Conservation (phyloP, 176 grass and related monocot species). For the Canna indica region DNA sequence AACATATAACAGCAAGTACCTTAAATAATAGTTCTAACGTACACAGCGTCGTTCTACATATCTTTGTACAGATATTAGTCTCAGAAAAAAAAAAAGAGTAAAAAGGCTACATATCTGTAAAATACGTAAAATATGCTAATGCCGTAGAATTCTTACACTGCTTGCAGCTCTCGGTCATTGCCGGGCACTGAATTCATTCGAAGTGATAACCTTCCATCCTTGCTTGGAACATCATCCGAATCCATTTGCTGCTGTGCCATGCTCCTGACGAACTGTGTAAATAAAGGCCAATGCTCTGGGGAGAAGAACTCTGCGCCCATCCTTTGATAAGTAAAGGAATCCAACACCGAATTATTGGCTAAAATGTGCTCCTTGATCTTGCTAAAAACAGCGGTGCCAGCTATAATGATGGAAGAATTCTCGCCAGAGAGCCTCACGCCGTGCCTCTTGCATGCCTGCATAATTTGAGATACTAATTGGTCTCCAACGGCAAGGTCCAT, state of each 20-base stretch:
- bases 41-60: no score
- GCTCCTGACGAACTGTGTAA: constrained; percentile 53
- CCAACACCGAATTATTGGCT: not conserved
- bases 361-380: constrained; percentile 23
- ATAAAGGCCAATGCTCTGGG: constrained; percentile 76
- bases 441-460: constrained; percentile 40
- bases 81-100: no score
- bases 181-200: not conserved
- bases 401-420: constrained; percentile 48
- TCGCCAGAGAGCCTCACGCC: constrained; percentile 47
- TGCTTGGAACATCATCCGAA: constrained; percentile 35
- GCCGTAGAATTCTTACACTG: not conserved
- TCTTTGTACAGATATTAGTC: no score
- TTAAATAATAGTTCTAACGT: no score
- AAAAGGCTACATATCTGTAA: no score
- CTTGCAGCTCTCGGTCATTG: constrained; percentile 24
- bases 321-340: constrained; percentile 51
- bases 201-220: constrained; percentile 16
- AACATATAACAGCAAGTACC: no score
- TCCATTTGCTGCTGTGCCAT: constrained; percentile 44
- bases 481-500: constrained; percentile 58
- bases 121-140: no score
- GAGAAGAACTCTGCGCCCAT: constrained; percentile 81
- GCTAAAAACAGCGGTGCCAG: constrained; percentile 19
- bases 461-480: constrained; percentile 54